A percentile compares a stretch with the other conserved stretches of the same genome.
Evolutionary conservation across 2,329 filamentous ascomycete genomes (phyloP).

Genomic region (Cladorrhinum sp.): DNA sequence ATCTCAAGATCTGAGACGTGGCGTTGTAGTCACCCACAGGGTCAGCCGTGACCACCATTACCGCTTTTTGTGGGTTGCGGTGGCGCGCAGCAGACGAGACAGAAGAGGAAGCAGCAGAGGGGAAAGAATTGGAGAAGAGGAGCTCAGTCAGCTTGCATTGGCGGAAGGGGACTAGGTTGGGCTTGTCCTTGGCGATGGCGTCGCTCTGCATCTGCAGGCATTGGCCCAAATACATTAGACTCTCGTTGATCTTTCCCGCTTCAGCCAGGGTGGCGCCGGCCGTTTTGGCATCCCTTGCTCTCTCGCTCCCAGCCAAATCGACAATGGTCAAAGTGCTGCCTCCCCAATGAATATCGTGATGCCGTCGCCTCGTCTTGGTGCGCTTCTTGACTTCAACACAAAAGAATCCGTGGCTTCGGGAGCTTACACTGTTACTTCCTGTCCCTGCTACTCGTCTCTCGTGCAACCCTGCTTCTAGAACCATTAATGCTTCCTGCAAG

Average conservation of each 20-base stretch:
- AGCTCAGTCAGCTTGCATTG: slow-evolving; percentile 85
- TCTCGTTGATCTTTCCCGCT: slow-evolving; percentile 97
- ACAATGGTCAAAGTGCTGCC: slow-evolving; percentile 82
- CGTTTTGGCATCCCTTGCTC: slow-evolving; percentile 89
- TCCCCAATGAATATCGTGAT: slow-evolving; percentile 62
- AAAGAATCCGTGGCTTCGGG: slow-evolving; percentile 93
- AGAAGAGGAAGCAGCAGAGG: slow-evolving; percentile 53
- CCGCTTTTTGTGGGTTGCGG: slow-evolving; percentile 75
- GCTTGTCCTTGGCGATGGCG: slow-evolving; percentile 64
- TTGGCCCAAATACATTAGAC: slow-evolving; percentile 95
- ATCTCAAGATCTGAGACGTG: slow-evolving; percentile 91
- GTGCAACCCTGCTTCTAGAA: slow-evolving; percentile 83
- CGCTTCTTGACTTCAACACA: slow-evolving; percentile 92
- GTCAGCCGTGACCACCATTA: slow-evolving; percentile 97
- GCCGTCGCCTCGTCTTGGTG: slow-evolving; percentile 37
- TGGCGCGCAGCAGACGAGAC: slow-evolving; percentile 39
- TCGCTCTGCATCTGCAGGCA: slow-evolving; percentile 95
- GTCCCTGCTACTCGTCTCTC: slow-evolving; percentile 88
- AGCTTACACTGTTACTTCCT: slow-evolving; percentile 88
- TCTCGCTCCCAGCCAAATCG: slow-evolving; percentile 89
- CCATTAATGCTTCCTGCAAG: slow-evolving; percentile 79
- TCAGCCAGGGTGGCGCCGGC: slow-evolving; percentile 89
- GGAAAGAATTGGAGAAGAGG: slow-evolving; percentile 85
- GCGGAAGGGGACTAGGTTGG: slow-evolving; percentile 71
- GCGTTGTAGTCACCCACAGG: slow-evolving; percentile 93